phyloP scores from a whole-genome alignment of 140 eudicot species.

The Oenanthe javanica region DNA sequence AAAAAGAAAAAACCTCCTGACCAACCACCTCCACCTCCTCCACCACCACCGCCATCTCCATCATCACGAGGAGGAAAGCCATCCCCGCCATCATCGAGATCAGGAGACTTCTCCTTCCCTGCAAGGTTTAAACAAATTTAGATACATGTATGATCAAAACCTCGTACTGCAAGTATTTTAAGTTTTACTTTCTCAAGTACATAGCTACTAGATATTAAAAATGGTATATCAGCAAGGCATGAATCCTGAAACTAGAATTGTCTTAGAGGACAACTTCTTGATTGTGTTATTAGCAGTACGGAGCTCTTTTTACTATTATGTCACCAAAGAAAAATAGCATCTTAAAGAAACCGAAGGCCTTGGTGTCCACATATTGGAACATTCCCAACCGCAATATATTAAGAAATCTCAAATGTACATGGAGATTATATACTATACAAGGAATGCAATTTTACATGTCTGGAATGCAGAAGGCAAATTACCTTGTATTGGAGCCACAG shows the following conservation, averaged over 20 bases:
- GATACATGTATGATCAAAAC: no score
- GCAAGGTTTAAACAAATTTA: constrained; percentile 15
- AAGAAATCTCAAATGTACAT: constrained; percentile 11
- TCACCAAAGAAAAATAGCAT: background rate
- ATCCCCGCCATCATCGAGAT: constrained; percentile 76
- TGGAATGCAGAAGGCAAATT: background rate
- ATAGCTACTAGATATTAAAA: background rate
- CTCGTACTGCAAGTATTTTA: no score
- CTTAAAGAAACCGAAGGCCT: no score
- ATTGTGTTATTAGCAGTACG: background rate
- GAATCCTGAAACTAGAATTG: background rate
- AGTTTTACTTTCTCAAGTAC: background rate
- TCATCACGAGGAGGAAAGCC: constrained; percentile 92
- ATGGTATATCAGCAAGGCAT: background rate
- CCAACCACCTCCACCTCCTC: constrained; percentile 76
- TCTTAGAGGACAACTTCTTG: background rate
- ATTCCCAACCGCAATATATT: constrained; percentile 21
- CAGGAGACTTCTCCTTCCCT: constrained; percentile 92
- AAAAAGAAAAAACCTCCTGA: constrained; percentile 85
- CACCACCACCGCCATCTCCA: constrained; percentile 68
- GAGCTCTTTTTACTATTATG: constrained; percentile 20
- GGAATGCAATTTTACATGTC: background rate
- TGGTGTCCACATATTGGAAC: no score
- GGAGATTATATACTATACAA: constrained; percentile 15
- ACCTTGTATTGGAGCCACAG: constrained; percentile 80